These are phyloP conservation scores for Aspergillus amoenus DNA, from an alignment of 2,329 filamentous ascomycete species.

Conservation along the genomic window DNA sequence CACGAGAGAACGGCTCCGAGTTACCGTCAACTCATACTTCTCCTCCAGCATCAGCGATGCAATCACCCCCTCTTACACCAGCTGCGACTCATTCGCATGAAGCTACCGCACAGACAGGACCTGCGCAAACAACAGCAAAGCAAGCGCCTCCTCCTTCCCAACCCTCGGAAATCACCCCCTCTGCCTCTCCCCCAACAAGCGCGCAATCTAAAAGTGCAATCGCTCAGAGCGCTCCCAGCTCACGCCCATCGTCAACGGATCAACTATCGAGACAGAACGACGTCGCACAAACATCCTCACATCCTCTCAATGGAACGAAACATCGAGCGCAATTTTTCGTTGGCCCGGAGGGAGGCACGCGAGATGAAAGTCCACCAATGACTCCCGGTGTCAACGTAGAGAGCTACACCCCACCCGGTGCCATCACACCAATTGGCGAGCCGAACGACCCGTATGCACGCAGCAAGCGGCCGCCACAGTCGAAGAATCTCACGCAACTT, in stretches of 20 bases:
- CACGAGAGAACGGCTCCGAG: slow-evolving; percentile 56
- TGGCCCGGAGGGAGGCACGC: slow-evolving; percentile 57
- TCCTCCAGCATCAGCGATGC: slow-evolving; percentile 68
- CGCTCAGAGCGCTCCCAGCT: slow-evolving; percentile 37
- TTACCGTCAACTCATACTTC: slow-evolving; percentile 67
- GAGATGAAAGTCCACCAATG: slow-evolving; percentile 64
- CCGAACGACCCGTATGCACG: slow-evolving; percentile 85
- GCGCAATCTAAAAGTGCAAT: slow-evolving; percentile 30
- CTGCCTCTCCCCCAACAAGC: slow-evolving; percentile 51
- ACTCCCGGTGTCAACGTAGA: slow-evolving; percentile 47
- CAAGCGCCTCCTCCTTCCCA: slow-evolving; percentile 27
- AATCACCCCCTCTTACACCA: slow-evolving; percentile 87
- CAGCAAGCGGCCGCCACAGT: slow-evolving; percentile 70
- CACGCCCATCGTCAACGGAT: slow-evolving; percentile 42
- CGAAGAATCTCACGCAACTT: slow-evolving; percentile 63
- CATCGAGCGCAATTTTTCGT: slow-evolving; percentile 56
- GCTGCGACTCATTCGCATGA: slow-evolving; percentile 69
- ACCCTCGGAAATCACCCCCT: slow-evolving; percentile 50
- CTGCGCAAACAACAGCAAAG: slow-evolving; percentile 33
- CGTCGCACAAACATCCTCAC: slow-evolving; percentile 42
- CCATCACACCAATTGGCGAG: slow-evolving; percentile 77
- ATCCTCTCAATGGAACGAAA: slow-evolving; percentile 47
- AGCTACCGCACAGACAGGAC: slow-evolving; percentile 31
- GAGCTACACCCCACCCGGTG: slow-evolving; percentile 61
- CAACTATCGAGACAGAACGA: slow-evolving; percentile 45